Conservation (phyloP, 345 rosid genomes). For the Eucalyptus urophylla region DNA sequence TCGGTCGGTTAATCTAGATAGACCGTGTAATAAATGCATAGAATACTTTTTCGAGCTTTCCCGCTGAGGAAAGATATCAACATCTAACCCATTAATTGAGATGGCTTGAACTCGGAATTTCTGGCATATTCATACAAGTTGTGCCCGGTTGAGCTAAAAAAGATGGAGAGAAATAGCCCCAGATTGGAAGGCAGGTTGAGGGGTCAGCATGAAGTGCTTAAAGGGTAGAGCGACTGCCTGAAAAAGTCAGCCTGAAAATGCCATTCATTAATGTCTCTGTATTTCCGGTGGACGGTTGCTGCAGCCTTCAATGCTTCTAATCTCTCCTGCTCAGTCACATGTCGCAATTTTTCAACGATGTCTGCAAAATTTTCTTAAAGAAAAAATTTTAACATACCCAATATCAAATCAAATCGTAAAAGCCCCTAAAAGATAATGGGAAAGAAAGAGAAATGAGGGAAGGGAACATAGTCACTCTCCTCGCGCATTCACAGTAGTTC, state of each 20-base stretch:
- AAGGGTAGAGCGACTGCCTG: neutral
- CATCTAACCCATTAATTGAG: neutral
- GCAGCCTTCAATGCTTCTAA: conserved; percentile 2
- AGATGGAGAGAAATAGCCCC: no score
- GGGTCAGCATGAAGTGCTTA: neutral
- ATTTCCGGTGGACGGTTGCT: conserved; percentile 24
- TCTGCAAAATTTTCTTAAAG: neutral
- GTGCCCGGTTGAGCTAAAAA: no score
- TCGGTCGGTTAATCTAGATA: no score
- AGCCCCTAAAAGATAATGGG: neutral
- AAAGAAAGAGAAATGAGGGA: neutral
- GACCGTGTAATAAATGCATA: neutral
- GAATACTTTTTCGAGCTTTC: neutral
- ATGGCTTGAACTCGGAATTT: neutral
- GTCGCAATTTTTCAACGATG: conserved; percentile 22
- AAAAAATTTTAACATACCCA: neutral
- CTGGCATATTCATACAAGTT: no score
- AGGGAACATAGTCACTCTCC: neutral
- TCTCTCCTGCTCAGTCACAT: neutral
- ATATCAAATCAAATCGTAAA: neutral
- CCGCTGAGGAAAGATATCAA: neutral
- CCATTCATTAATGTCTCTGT: neutral
- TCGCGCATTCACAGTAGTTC: neutral
- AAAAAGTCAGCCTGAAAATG: neutral
- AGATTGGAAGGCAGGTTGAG: neutral